A percentile compares a stretch with the other conserved stretches of the same genome.
Conservation (phyloP, 352 stramenopile species). For the Globisporangium heterothallicum region DNA sequence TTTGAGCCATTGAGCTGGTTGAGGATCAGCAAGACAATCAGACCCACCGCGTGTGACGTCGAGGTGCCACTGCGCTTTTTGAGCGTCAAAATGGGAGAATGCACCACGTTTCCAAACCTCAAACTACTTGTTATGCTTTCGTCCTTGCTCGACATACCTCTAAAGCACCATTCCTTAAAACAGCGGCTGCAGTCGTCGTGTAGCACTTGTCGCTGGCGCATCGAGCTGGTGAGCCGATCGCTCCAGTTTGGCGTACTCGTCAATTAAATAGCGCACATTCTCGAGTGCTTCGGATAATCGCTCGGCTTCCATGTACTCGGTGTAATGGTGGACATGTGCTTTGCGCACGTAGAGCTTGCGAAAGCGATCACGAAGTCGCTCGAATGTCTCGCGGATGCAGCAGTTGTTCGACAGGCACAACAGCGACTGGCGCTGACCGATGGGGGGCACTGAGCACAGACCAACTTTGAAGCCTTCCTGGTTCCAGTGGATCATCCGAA, state of each 20-base stretch:
- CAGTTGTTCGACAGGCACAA: conserved; percentile 85
- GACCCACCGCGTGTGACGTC: conserved; percentile 11
- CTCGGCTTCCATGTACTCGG: conserved; percentile 65
- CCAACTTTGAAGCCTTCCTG: conserved; percentile 89
- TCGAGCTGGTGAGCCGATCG: conserved; percentile 16
- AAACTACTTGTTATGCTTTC: too few relatives aligned
- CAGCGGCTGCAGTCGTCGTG: conserved; percentile 34
- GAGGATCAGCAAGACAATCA: conserved; percentile 27
- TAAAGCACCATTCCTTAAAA: too few relatives aligned
- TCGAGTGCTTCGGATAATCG: conserved; percentile 52
- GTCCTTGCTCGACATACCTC: too few relatives aligned
- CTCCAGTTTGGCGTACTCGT: conserved; percentile 64
- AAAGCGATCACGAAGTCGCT: conserved; percentile 67
- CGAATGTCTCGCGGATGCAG: conserved; percentile 83
- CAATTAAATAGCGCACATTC: conserved; percentile 52
- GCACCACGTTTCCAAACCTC: too few relatives aligned
- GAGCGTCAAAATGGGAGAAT: too few relatives aligned
- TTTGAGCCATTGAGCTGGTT: too few relatives aligned
- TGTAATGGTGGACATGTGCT: conserved; percentile 88
- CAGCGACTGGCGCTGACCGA: conserved; percentile 58
- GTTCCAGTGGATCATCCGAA: conserved; percentile 90
- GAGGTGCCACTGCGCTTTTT: conserved; percentile 23
- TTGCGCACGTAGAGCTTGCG: conserved; percentile 71
- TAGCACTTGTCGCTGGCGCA: conserved; percentile 4
- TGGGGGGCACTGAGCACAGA: conserved; percentile 56